Evolutionary conservation across 176 grass and related monocot species (phyloP), one percentile per base, ranked within the genome.

Genomic region (Elaeis guineensis): DNA sequence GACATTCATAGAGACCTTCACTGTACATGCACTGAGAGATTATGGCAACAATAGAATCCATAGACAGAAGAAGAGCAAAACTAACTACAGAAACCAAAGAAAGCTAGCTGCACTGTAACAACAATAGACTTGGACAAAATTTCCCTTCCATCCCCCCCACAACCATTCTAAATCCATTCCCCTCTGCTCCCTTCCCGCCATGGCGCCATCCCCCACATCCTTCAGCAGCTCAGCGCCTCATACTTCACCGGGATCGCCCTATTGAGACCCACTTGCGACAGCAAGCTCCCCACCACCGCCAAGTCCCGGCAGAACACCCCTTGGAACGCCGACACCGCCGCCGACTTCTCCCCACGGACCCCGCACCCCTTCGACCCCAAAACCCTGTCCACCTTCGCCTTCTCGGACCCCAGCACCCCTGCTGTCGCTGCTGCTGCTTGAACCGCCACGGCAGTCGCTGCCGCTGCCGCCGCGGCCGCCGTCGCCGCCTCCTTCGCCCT

Each of bases 251-350:
- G 86, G 7, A 90, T 74, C 3, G 73, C 20, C 20, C 79, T 80
- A 2, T 83, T 75, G 78, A 82, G 78, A 4, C 84, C 75, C 21
- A 51, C 62, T 14, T 83, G 83, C 14, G 88, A 78, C 70, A 98
- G 74, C 58, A 98, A 69, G 39, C 81, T 92, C 0, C 87, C 93
- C 28, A 92, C 93, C 75, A 86, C 93, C 0, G 87, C 81, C 84
- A 98, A 62, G 79, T 98, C 93, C 62, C 93, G 81, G 75, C 93
- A 98, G 79, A 98, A 98, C 60, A 92, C 82, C 6, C 93, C 84
- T 67, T 89, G 93, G 71, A 86, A 81, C 16, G 86, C 87, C 11
- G 84, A 64, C 52, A 71, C 75, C 5, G 64, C 19, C 17, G 69
- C 9, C 1, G 70, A 67, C 11, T 49, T 20, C 1, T 61, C 19